These are phyloP conservation scores for Flaveria bidentis DNA, from an alignment of 129 eudicot genomes.

Conservation along the genomic window DNA sequence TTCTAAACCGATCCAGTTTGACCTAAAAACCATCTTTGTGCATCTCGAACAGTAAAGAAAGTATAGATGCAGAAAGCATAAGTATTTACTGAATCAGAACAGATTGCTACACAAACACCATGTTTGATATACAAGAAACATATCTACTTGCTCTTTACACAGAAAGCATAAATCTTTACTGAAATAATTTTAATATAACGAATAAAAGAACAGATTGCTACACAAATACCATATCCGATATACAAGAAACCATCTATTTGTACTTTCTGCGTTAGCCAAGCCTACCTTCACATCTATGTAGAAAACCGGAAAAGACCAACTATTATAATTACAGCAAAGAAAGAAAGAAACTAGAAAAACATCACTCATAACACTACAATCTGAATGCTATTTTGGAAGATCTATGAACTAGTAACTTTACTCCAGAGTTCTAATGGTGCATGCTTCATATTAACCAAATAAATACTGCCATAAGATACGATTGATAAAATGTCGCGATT, in stretches of 20 bases:
- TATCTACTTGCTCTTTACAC: slow-evolving; percentile 30
- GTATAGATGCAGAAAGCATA: neutral
- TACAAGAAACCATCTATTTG: slow-evolving; percentile 45
- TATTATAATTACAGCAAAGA: slow-evolving; percentile 34
- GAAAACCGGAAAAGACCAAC: slow-evolving; percentile 5
- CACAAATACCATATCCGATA: slow-evolving; percentile 35
- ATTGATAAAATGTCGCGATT: neutral
- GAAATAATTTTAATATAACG: slow-evolving; percentile 24
- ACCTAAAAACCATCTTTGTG: no score
- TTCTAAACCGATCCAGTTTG: no score
- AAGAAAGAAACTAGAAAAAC: slow-evolving; percentile 22
- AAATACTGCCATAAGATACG: slow-evolving; percentile 12
- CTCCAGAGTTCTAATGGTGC: slow-evolving; percentile 4
- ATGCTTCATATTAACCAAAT: slow-evolving; percentile 12
- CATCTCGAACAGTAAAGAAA: slow-evolving; percentile 1
- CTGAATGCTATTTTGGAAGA: slow-evolving; percentile 23
- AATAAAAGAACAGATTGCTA: slow-evolving; percentile 34
- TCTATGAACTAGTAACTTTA: slow-evolving; percentile 9
- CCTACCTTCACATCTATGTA: slow-evolving; percentile 33
- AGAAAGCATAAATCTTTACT: slow-evolving; percentile 17
- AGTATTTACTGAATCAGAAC: slow-evolving; percentile 26
- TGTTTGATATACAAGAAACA: slow-evolving; percentile 33
- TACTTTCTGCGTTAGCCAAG: slow-evolving; percentile 32
- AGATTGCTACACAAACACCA: slow-evolving; percentile 34
- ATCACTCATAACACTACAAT: slow-evolving; percentile 28